Evolutionary conservation across 192 early-diverging fungal genomes (phyloP), one percentile per base, ranked within the genome.

Genomic region (Kappamyces sp.): DNA sequence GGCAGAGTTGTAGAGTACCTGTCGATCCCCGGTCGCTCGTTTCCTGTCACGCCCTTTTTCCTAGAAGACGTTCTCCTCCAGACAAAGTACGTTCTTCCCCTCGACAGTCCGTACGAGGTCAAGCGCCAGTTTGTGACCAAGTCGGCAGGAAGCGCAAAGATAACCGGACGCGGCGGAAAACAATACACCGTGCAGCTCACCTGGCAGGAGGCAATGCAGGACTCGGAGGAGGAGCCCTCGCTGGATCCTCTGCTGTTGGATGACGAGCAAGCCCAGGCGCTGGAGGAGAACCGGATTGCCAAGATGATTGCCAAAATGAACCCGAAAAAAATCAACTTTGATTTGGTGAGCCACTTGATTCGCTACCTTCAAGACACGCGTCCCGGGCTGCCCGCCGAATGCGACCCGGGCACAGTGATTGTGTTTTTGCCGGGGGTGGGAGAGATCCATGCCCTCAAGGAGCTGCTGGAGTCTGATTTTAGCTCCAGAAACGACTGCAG

Each of bases 11-110:
- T 66, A 1, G 57, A 67, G 23, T 63, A 55, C 51, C 15, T 88
- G 70, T 12, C 15, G 38, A 52, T 91, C 77, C 77, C 88, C 72
- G 79, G 79, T 35, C 32, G 69, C 48, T 62, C 87, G 8, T 82
- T 74, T 58, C 72, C 72, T 6, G 80, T 82, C 34, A 42, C 60
- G 15, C 52, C 69, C 5, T 44, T 67, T 41, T 81, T 73, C 46
- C 52, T 91, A 64, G 89, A 91, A 64, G 87, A 91, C 61, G 74
- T 82, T 5, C 54, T 88, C 12, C 78, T 87, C 40, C 53, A 59
- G 12, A 83, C 67, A 15, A 76, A 72, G 6, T 90, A 86, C 61
- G 69, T 67, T 1, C 53, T 85, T 5, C 83, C 35, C 70, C 74
- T 23, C 64, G 73, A 40, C 8, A 73, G 66, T 7, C 60, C 76